These are phyloP conservation scores for Tolypocladium amazonense DNA, from an alignment of 2,329 filamentous ascomycete genomes.

Conservation along the genomic window DNA sequence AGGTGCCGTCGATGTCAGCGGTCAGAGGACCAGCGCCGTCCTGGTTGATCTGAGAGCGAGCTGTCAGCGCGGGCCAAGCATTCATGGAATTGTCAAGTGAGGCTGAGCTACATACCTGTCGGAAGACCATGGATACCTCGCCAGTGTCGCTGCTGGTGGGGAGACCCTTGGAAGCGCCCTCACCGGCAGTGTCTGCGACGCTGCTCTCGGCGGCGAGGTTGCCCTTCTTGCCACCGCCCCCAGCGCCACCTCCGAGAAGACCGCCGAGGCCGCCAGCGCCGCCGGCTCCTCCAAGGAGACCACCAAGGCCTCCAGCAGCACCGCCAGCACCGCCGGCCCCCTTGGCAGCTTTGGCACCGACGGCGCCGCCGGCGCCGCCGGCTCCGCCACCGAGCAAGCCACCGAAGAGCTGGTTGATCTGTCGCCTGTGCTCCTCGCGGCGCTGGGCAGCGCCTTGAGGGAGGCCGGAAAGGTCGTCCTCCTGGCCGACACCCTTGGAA, in stretches of 20 bases:
- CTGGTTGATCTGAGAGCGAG: slow-evolving; percentile 51
- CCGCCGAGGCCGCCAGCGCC: slow-evolving; percentile 2
- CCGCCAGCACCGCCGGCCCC: slow-evolving; percentile 4
- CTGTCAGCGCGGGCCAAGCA: background rate
- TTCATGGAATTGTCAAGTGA: slow-evolving; percentile 1
- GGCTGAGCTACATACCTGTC: slow-evolving; percentile 21
- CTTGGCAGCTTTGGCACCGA: background rate
- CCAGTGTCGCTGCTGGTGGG: slow-evolving; percentile 52
- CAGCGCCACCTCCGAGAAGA: slow-evolving; percentile 3
- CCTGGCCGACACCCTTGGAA: slow-evolving; percentile 24
- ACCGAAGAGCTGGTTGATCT: slow-evolving; percentile 20
- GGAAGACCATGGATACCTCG: slow-evolving; percentile 52
- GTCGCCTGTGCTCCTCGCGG: slow-evolving; percentile 13
- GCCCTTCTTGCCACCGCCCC: slow-evolving; percentile 27
- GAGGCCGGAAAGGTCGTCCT: slow-evolving; percentile 28
- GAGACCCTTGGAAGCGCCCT: slow-evolving; percentile 40
- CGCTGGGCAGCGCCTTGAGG: slow-evolving; percentile 8
- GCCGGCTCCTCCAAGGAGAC: slow-evolving; percentile 1
- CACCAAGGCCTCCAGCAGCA: slow-evolving; percentile 6
- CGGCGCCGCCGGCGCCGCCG: background rate
- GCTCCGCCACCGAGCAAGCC: slow-evolving; percentile 6
- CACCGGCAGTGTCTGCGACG: slow-evolving; percentile 43
- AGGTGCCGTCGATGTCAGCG: slow-evolving; percentile 50
- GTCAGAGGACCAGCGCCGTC: slow-evolving; percentile 56
- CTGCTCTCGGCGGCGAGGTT: slow-evolving; percentile 32